A percentile compares a stretch with the other conserved stretches of the same genome.
These are phyloP conservation scores for Lippia alba DNA, from an alignment of 305 asterid genomes.

Conservation along the genomic window DNA sequence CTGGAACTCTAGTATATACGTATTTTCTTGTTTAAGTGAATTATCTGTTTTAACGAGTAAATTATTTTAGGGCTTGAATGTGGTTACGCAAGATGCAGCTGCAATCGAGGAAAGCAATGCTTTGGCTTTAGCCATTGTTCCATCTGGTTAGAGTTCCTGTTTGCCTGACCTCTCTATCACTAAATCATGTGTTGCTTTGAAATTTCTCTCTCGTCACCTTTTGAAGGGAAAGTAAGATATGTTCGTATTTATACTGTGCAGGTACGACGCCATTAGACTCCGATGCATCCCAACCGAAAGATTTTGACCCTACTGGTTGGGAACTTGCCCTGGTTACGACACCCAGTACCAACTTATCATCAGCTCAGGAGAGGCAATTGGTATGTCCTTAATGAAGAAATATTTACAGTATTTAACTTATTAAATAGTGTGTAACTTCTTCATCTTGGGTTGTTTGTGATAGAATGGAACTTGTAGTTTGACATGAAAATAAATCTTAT, in stretches of 20 bases:
- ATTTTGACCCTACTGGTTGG: conserved; percentile 90
- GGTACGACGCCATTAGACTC: too few species aligned
- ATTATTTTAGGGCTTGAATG: conserved; percentile 75
- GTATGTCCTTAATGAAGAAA: conserved; percentile 40
- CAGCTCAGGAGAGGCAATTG: conserved; percentile 90
- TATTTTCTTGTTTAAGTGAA: too few species aligned
- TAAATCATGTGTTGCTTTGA: conserved; percentile 5
- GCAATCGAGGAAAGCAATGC: conserved; percentile 91
- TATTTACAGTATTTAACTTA: too few species aligned
- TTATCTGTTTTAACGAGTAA: not conserved
- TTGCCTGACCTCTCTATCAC: conserved; percentile 11
- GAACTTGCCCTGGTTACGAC: conserved; percentile 95
- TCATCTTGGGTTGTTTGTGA: not conserved
- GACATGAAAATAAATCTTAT: too few species aligned
- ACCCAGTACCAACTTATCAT: conserved; percentile 82
- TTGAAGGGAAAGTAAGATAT: conserved; percentile 10
- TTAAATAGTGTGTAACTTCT: too few species aligned
- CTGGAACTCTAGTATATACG: conserved; percentile 24
- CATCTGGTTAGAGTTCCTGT: conserved; percentile 66
- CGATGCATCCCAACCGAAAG: conserved; percentile 58
- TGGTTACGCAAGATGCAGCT: conserved; percentile 49
- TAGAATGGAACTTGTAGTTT: not conserved
- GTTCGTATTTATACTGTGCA: conserved; percentile 14
- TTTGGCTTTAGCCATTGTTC: conserved; percentile 88
- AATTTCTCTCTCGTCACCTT: too few species aligned